A percentile compares a stretch with the other conserved stretches of the same genome.
Evolutionary conservation across 805 yeast genomes (phyloP).

Genomic region (Candida boidinii): DNA sequence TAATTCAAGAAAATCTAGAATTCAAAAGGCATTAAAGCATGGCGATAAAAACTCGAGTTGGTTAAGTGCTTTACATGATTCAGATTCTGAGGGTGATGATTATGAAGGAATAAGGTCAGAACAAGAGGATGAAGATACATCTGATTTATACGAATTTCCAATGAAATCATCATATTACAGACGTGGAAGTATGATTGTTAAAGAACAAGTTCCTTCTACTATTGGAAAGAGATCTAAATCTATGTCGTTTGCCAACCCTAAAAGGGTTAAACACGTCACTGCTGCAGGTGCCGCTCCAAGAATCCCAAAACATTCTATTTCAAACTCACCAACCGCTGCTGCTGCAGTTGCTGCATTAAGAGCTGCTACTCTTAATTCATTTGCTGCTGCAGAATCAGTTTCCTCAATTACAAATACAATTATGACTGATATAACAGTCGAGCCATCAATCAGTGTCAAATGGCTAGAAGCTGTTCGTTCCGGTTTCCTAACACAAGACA

Average conservation of each 20-base stretch:
- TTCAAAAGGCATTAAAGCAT: neutral
- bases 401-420: slow-evolving; percentile 24
- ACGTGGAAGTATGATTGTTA: slow-evolving; percentile 25
- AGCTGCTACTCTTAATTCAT: slow-evolving; percentile 54
- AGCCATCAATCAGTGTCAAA: slow-evolving; percentile 36
- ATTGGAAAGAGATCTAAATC: slow-evolving; percentile 53
- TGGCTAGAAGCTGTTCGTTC: slow-evolving; percentile 71
- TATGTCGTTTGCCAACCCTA: slow-evolving; percentile 47
- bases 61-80: slow-evolving; percentile 10
- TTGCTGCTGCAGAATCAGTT: slow-evolving; percentile 29
- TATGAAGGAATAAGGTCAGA: slow-evolving; percentile 20
- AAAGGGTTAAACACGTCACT: slow-evolving; percentile 45
- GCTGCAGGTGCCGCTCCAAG: slow-evolving; percentile 84
- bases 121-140: slow-evolving; percentile 30
- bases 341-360: slow-evolving; percentile 71
- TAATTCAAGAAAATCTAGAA: neutral
- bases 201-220: slow-evolving; percentile 31
- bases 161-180: slow-evolving; percentile 17
- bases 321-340: slow-evolving; percentile 55
- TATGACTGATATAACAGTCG: slow-evolving; percentile 26
- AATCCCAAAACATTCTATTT: slow-evolving; percentile 51
- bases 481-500: slow-evolving; percentile 72
- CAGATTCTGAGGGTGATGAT: slow-evolving; percentile 31
- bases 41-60: slow-evolving; percentile 2
- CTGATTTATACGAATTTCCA: slow-evolving; percentile 8